These are phyloP conservation scores for Amoebophrya sp. DNA, from an alignment of 169 alveolate species.

Conservation along the genomic window DNA sequence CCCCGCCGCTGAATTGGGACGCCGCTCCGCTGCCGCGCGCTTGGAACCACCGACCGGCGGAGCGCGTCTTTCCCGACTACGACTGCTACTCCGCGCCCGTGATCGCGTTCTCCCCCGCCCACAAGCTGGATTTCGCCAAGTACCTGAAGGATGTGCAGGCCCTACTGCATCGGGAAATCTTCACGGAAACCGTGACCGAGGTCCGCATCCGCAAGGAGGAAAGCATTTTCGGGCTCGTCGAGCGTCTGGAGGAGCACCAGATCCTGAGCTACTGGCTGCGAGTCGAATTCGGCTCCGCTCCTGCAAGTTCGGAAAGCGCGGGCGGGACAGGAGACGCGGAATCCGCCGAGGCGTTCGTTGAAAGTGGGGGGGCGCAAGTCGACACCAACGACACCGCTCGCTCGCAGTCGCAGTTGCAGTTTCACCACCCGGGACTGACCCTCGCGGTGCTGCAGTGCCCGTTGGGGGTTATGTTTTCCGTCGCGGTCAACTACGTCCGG, in stretches of 20 bases:
- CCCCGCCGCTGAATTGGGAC: too few species aligned
- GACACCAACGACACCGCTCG: too few species aligned
- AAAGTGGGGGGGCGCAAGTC: too few species aligned
- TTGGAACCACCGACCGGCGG: background rate
- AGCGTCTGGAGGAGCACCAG: background rate
- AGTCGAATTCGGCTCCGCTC: background rate
- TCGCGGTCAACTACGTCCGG: background rate
- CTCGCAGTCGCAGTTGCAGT: too few species aligned
- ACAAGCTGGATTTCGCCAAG: background rate
- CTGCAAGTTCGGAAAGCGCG: too few species aligned
- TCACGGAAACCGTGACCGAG: background rate
- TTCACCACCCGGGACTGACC: background rate
- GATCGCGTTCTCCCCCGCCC: background rate
- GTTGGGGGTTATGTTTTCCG: background rate
- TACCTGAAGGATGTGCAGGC: background rate
- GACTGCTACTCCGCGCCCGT: background rate
- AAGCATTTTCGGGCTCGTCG: background rate
- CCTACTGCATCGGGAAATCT: background rate
- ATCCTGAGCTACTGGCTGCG: background rate
- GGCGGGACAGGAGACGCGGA: too few species aligned
- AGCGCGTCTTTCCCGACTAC: background rate
- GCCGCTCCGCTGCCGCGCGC: background rate
- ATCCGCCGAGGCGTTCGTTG: too few species aligned
- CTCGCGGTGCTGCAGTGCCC: background rate
- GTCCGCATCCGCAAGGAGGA: background rate